phyloP scores from a whole-genome alignment of 805 yeast genomes.

The Starmerella powellii region DNA sequence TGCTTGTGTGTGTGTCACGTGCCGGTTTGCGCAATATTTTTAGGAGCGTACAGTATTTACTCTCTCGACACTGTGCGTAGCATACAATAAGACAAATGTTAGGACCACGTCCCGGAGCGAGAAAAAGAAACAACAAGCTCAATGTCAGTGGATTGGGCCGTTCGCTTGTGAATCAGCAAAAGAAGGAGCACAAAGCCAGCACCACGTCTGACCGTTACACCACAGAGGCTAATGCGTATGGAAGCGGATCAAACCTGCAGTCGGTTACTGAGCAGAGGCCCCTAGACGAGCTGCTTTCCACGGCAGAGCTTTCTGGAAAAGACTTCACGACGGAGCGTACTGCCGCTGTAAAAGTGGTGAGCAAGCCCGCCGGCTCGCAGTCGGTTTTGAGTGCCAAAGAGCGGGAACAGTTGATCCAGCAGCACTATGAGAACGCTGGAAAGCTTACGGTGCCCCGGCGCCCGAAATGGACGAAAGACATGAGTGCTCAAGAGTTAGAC shows the following conservation, averaged over 20 bases:
- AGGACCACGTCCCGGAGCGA: constrained; percentile 85
- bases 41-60: too few species aligned
- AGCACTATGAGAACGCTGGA: constrained; percentile 41
- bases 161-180: constrained; percentile 62
- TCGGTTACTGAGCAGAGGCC: constrained; percentile 93
- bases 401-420: constrained; percentile 44
- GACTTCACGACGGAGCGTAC: constrained; percentile 89
- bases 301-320: constrained; percentile 91
- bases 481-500: constrained; percentile 66
- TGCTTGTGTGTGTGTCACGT: too few species aligned
- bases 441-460: constrained; percentile 83
- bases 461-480: constrained; percentile 69
- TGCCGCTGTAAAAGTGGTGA: constrained; percentile 71
- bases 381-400: constrained; percentile 51
- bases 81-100: too few species aligned
- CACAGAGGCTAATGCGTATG: constrained; percentile 49
- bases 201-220: constrained; percentile 77
- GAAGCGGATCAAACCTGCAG: constrained; percentile 68
- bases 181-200: constrained; percentile 42
- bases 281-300: constrained; percentile 82
- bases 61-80: too few species aligned
- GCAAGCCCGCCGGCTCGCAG: constrained; percentile 32
- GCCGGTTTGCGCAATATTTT: too few species aligned
- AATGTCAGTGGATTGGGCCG: constrained; percentile 79
- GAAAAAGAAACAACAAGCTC: constrained; percentile 42